A percentile compares a stretch with the other conserved stretches of the same genome.
Conservation (phyloP, 2,329 filamentous ascomycete species). For the Alternaria ventricosa region DNA sequence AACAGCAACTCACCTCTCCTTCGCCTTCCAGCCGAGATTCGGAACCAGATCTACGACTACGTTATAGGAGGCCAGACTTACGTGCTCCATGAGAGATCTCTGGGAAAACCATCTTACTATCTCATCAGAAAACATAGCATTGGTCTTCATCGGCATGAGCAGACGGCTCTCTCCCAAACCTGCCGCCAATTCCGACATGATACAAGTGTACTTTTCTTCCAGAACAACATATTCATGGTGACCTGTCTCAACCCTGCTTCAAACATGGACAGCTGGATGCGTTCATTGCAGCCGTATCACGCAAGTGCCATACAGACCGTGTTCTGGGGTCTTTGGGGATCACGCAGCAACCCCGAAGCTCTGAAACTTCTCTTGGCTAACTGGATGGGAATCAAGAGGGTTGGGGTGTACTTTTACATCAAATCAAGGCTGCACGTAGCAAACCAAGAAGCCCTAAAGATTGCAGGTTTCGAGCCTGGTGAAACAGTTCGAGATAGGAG, state of each 20-base stretch:
- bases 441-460: not conserved
- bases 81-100: too few relatives aligned
- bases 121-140: not conserved
- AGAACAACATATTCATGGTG: not conserved
- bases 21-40: conserved; percentile 18
- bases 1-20: conserved; percentile 12
- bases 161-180: not conserved
- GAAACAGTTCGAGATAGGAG: too few relatives aligned
- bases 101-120: not conserved
- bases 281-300: not conserved
- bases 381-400: not conserved
- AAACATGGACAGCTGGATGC: not conserved
- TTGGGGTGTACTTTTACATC: not conserved
- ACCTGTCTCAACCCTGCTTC: not conserved
- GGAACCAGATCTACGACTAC: conserved; percentile 23
- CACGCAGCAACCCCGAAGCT: too few relatives aligned
- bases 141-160: too few relatives aligned
- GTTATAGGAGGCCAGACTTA: conserved; percentile 7
- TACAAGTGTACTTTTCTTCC: not conserved
- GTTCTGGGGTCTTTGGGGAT: not conserved
- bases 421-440: fast-evolving
- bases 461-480: not conserved
- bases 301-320: not conserved
- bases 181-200: not conserved
- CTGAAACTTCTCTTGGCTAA: not conserved